Evolutionary conservation across 2,329 filamentous ascomycete species (phyloP).

Genomic region (Penicillium sp.): DNA sequence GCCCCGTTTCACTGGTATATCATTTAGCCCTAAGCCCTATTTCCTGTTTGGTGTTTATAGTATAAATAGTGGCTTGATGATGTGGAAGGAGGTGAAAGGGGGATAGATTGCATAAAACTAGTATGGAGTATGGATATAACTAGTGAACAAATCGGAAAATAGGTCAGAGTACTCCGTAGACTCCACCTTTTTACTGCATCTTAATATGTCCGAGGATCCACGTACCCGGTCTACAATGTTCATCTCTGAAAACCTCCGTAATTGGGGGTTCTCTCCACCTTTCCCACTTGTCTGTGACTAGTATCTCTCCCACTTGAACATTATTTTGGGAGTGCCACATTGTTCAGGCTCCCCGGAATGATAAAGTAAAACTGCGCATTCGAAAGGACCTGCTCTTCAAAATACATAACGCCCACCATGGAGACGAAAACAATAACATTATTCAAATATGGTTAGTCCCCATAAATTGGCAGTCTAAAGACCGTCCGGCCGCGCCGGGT

Average conservation of each 20-base stretch:
- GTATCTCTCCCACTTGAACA: neutral
- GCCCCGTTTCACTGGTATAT: neutral
- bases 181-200: neutral
- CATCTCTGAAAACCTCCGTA: neutral
- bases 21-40: slow-evolving; percentile 21
- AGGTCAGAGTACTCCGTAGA: neutral
- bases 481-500: neutral
- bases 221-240: neutral
- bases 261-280: neutral
- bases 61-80: neutral
- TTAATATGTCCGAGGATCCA: neutral
- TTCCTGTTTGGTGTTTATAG: slow-evolving; percentile 2
- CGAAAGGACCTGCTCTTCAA: neutral
- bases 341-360: neutral
- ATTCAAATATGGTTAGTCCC: neutral
- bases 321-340: neutral
- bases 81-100: neutral
- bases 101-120: too few relatives aligned
- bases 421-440: neutral
- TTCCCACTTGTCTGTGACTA: neutral
- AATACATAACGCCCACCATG: neutral
- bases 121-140: too few relatives aligned
- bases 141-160: neutral
- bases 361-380: neutral
- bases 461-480: neutral